Evolutionary conservation across 1,284 basidiomycete species (phyloP).

Genomic region (Hypsizygus ulmarius): DNA sequence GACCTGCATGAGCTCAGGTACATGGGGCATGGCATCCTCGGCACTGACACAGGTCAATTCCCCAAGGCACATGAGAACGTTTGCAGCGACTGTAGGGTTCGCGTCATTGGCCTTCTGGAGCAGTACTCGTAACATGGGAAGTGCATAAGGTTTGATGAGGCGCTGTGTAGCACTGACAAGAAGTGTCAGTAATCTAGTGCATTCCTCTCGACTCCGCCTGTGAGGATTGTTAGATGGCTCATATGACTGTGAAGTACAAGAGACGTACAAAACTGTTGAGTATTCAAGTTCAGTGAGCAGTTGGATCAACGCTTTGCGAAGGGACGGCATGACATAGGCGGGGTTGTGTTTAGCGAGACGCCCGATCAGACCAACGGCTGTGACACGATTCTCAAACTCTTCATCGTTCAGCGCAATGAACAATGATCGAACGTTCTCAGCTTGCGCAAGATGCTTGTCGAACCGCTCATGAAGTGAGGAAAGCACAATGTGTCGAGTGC

Average conservation of each 20-base stretch:
- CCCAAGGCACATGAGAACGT: slow-evolving; percentile 92
- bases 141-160: slow-evolving; percentile 94
- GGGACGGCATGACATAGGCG: slow-evolving; percentile 97
- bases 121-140: slow-evolving; percentile 93
- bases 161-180: slow-evolving; percentile 90
- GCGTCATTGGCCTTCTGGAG: slow-evolving; percentile 85
- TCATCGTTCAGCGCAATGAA: slow-evolving; percentile 99
- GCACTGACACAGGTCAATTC: slow-evolving; percentile 94
- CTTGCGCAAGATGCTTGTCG: slow-evolving; percentile 97
- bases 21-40: slow-evolving; percentile 84
- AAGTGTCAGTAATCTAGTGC: slow-evolving; percentile 83
- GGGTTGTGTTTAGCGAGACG: slow-evolving; percentile 95
- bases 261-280: slow-evolving; percentile 79
- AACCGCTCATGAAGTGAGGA: slow-evolving; percentile 91
- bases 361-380: slow-evolving; percentile 91
- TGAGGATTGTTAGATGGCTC: slow-evolving; percentile 11
- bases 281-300: slow-evolving; percentile 97
- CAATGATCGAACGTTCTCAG: slow-evolving; percentile 94
- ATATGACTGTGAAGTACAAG: not conserved
- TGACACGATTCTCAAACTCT: slow-evolving; percentile 89
- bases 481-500: slow-evolving; percentile 87
- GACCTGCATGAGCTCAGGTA: slow-evolving; percentile 86
- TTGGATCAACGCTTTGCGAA: slow-evolving; percentile 95
- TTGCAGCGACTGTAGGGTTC: slow-evolving; percentile 88
- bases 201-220: slow-evolving; percentile 88